These are phyloP conservation scores for Parachlorella kessleri DNA, from an alignment of 139 green algal genomes.

Conservation along the genomic window DNA sequence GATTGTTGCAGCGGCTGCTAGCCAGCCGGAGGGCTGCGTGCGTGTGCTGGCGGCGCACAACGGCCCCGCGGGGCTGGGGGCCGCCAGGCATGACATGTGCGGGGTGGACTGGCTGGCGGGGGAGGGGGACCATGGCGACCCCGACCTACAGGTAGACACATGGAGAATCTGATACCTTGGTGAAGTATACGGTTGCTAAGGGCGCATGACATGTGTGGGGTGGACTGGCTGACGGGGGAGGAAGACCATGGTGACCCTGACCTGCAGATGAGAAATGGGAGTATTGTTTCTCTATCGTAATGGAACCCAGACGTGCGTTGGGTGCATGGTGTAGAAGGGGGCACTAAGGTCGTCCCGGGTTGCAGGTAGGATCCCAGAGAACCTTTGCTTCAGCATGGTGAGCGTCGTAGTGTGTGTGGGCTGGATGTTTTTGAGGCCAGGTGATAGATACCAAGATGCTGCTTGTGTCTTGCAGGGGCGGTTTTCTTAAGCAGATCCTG, in stretches of 20 bases:
- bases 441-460: no score
- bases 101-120: conserved; percentile 44
- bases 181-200: not conserved
- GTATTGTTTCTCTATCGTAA: not conserved
- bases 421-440: no score
- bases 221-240: conserved; percentile 37
- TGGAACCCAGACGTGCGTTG: no score
- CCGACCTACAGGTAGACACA: conserved; percentile 42
- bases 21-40: conserved; percentile 15
- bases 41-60: conserved; percentile 71
- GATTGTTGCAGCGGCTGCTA: conserved; percentile 28
- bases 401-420: no score
- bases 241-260: conserved; percentile 67
- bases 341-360: not conserved
- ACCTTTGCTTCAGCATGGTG: not conserved
- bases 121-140: conserved; percentile 61
- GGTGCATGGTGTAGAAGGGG: not conserved
- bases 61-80: conserved; percentile 63
- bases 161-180: not conserved
- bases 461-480: no score
- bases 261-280: conserved; percentile 19
- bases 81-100: conserved; percentile 43
- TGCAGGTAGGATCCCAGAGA: not conserved
- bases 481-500: no score
- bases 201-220: conserved; percentile 49